Conservation (phyloP, 257 asterid genomes). For the Primulina huaijiensis region DNA sequence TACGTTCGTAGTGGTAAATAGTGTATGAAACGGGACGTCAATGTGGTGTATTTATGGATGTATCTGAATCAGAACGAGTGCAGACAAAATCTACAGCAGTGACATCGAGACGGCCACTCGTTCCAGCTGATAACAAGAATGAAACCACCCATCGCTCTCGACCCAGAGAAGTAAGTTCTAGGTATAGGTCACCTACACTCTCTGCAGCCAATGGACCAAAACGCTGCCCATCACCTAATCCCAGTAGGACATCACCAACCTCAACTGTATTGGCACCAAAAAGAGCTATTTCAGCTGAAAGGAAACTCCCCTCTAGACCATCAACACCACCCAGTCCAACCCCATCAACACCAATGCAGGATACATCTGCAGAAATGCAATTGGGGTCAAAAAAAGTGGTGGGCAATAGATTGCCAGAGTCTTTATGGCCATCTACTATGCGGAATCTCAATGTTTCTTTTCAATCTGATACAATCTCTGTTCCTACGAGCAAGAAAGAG, state of each 20-base stretch:
- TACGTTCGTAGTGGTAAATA: constrained; percentile 27
- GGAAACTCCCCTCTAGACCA: constrained; percentile 55
- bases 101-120: constrained; percentile 41
- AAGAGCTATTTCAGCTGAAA: constrained; percentile 70
- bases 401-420: constrained; percentile 59
- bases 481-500: constrained; percentile 60
- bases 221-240: constrained; percentile 59
- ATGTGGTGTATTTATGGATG: constrained; percentile 72
- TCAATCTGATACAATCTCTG: constrained; percentile 56
- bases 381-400: constrained; percentile 45
- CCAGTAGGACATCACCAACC: constrained; percentile 38
- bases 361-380: constrained; percentile 46
- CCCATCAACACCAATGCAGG: constrained; percentile 70
- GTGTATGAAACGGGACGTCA: constrained; percentile 38
- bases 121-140: constrained; percentile 59
- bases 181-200: constrained; percentile 71
- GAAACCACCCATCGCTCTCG: constrained; percentile 43
- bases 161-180: constrained; percentile 69
- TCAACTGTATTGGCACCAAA: constrained; percentile 44
- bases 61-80: constrained; percentile 48
- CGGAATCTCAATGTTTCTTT: constrained; percentile 74
- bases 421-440: constrained; percentile 80
- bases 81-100: constrained; percentile 46
- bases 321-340: constrained; percentile 47
- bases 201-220: constrained; percentile 43